Base-by-base conservation (phyloP, 345 rosid genomes). In the Eutrema japonicum region DNA sequence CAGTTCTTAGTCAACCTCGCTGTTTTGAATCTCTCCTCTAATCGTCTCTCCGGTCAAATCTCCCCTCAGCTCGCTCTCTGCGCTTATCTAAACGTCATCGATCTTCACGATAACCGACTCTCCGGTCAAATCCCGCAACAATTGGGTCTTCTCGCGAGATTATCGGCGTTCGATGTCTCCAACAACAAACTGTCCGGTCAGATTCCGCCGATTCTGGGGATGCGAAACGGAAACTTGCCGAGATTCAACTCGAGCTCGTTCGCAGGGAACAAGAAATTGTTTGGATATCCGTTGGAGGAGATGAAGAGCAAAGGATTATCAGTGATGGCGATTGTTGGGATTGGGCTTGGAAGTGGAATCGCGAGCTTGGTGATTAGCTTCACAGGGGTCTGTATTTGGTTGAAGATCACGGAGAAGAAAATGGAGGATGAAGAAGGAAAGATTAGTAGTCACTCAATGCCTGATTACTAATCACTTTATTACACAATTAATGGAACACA, bases 341-440 rank as follows among this genome's bases (percentile, higher is more conserved):
- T 94, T 72, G 98, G 98, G 12, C 81, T 94, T 13, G 98, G 97
- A 16, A 94, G 96, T 73, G 98, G 98, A 43, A 75, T 94, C 32
- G 93, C 86, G 1, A 91, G 97, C 77, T 84, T 94, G 83, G 86
- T 89, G 32, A 80, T 94, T 35, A 94, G 97, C 70, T 94, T 94
- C 41, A 86, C 93, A 0, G 98, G 95, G 5, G 98, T 94, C 8
- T 94, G 97, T 70, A 71, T 94, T 47, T 88, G 97, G 97, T 86
- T 91, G 78, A 88, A 84, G 85, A 55, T 87, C 38, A 85, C 92
- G 0, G 97, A 91, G 55, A 84, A 86, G 47, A 83, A 81, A 66
- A 80, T 83, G 87, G 83, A 85, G 18, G 79, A 82, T 14, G 96
- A 88, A 67, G 92, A 91, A 81, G 90, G 84, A 43, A 91, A 91